Conservation (phyloP, 352 stramenopile genomes). For the Poterioochromonas sp. region DNA sequence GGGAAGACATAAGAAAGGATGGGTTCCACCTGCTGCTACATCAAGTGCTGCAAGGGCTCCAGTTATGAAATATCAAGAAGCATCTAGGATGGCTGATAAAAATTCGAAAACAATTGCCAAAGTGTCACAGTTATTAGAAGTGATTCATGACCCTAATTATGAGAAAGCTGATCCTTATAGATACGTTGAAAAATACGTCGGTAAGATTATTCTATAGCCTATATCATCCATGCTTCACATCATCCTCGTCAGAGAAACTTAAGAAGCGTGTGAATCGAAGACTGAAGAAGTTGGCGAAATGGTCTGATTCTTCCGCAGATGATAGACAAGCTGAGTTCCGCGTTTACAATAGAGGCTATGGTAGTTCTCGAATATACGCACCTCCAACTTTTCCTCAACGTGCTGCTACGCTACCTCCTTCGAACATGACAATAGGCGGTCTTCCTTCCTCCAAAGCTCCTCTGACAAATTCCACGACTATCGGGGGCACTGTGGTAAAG, state of each 20-base stretch:
- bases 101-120: conserved; percentile 26
- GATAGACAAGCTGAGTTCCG: not conserved
- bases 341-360: not conserved
- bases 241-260: not conserved
- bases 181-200: not conserved
- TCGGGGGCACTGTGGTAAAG: too few species aligned
- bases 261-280: conserved; percentile 6
- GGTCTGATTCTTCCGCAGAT: not conserved
- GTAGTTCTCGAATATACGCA: too few species aligned
- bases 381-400: too few species aligned
- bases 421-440: too few species aligned
- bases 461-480: too few species aligned
- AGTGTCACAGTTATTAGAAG: not conserved
- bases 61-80: conserved; percentile 8
- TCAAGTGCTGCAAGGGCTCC: not conserved
- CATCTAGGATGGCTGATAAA: conserved; percentile 3
- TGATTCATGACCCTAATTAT: not conserved
- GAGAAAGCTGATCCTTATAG: not conserved
- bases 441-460: too few species aligned
- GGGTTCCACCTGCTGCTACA: too few species aligned
- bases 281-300: conserved; percentile 6
- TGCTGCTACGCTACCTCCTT: too few species aligned
- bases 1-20: too few species aligned
- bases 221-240: not conserved
- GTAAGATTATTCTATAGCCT: not conserved